Evolutionary conservation across 169 alveolate species (phyloP), one percentile per base, ranked within the genome.

Genomic region (Babesia bigemina): DNA sequence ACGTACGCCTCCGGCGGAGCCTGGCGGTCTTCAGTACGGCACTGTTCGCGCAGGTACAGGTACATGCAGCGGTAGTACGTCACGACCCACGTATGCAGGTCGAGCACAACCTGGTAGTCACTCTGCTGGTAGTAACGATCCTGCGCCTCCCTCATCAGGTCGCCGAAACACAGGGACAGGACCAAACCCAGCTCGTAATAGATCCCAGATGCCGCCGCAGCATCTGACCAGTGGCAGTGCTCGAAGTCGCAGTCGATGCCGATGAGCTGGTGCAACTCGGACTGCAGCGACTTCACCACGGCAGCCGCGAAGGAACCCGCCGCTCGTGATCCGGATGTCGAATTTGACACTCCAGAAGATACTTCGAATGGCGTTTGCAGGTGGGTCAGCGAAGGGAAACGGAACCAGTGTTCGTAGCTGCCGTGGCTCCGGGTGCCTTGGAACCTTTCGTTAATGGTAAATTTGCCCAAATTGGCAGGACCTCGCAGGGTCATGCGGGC

Each of bases 101-200:
- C 75, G n/a, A 83, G 44, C 13, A 83, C 45, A 11, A 83, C 63
- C 53, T 62, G 63, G 39, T 44, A 53, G 63, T 83, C 90, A 33
- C 58, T 70, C 4, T 63, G 73, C 33, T 58, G 72, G 44, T 29
- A 66, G 63, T 83, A 83, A 10, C 71, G 67, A 48, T 83, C 90
- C 60, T 75, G 60, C n/a, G 78, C 86, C n/a, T 75, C 90, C 63
- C 90, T 50, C 29, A 29, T 24, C 14, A 83, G 67, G 50, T 83
- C 90, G 26, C 59, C 28, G 39, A 47, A 49, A 47, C 79, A 70
- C 50, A 75, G n/a, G 24, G 76, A 63, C 19, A 83, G 48, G 48
- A 83, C 22, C 14, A 67, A 50, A 0, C 84, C 86, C 47, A 83
- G 42, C 53, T 83, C 83, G 50, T 83, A 83, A 61, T 74, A 69